A percentile compares a stretch with the other conserved stretches of the same genome.
phyloP scores from a whole-genome alignment of 2,329 filamentous ascomycete genomes.

The Dryadomyces quercivorus region DNA sequence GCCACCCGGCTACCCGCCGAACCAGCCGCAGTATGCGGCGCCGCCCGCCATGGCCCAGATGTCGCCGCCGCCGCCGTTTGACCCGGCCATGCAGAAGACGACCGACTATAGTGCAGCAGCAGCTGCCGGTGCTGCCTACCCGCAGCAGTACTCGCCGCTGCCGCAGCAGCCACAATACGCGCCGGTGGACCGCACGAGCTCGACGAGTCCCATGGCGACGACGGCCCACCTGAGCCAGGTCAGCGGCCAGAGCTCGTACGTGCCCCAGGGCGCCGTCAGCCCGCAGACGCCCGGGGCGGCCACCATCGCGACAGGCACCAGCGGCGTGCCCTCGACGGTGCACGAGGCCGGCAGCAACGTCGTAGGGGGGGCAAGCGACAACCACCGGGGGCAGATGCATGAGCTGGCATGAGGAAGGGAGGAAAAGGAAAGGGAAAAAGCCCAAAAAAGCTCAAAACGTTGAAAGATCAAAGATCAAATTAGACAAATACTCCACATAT shows the following conservation, averaged over 20 bases:
- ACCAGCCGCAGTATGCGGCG: background rate
- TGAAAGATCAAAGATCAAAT: too few species aligned
- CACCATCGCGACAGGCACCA: too few species aligned
- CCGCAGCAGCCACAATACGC: slow-evolving; percentile 6
- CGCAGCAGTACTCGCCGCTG: background rate
- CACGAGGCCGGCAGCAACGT: slow-evolving; percentile 10
- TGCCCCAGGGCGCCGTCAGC: slow-evolving; percentile 3
- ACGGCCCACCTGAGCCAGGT: slow-evolving; percentile 8
- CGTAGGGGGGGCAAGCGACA: slow-evolving; percentile 4
- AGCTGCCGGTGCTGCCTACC: background rate
- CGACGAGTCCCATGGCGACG: slow-evolving; percentile 5
- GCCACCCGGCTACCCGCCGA: background rate
- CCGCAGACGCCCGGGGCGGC: slow-evolving; percentile 7
- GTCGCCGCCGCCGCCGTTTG: background rate
- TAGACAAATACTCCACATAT: too few species aligned
- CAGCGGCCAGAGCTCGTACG: slow-evolving; percentile 5
- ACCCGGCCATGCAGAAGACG: background rate
- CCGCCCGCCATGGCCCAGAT: background rate
- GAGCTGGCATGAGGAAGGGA: slow-evolving; percentile 9
- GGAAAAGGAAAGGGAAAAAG: background rate
- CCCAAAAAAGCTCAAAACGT: too few species aligned
- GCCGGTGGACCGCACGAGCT: slow-evolving; percentile 4
- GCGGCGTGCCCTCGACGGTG: slow-evolving; percentile 10
- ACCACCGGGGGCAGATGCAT: slow-evolving; percentile 12
- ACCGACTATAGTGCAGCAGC: too few species aligned